Percentiles rank a stretch among this genome's conserved stretches.
phyloP scores from a whole-genome alignment of 768 basidiomycete species.

The Suillus spraguei region DNA sequence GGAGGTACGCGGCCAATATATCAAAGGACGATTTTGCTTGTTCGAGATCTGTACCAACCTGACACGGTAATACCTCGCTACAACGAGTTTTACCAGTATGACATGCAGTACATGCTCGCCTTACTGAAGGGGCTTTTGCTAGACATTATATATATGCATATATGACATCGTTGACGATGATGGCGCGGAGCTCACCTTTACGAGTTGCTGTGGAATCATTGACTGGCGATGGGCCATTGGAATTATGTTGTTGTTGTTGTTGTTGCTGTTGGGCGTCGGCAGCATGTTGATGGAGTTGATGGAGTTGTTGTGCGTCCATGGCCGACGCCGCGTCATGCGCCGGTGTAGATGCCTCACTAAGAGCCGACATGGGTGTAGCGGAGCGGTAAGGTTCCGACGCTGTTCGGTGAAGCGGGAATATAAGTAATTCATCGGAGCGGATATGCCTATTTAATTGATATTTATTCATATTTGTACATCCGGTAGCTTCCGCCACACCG shows the following conservation, averaged over 20 bases:
- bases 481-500: conserved; percentile 21
- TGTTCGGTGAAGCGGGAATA: conserved; percentile 28
- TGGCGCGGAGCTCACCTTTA: conserved; percentile 55
- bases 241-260: conserved; percentile 17
- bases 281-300: conserved; percentile 40
- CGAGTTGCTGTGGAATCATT: conserved; percentile 42
- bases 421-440: conserved; percentile 32
- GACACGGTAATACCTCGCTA: conserved; percentile 81
- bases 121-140: conserved; percentile 83
- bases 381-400: conserved; percentile 37
- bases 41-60: conserved; percentile 45
- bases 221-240: conserved; percentile 31
- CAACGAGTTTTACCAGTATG: conserved; percentile 85
- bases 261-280: conserved; percentile 37
- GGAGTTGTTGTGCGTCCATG: conserved; percentile 61
- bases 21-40: background rate
- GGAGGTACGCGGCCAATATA: conserved; percentile 6
- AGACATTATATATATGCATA: conserved; percentile 19
- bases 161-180: conserved; percentile 14
- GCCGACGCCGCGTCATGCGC: conserved; percentile 59
- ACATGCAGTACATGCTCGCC: conserved; percentile 79
- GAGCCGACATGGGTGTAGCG: conserved; percentile 72
- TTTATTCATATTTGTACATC: conserved; percentile 29
- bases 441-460: conserved; percentile 22
- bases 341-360: conserved; percentile 71